These are phyloP conservation scores for Podila epigama DNA, from an alignment of 192 early-diverging fungal species.

Conservation along the genomic window DNA sequence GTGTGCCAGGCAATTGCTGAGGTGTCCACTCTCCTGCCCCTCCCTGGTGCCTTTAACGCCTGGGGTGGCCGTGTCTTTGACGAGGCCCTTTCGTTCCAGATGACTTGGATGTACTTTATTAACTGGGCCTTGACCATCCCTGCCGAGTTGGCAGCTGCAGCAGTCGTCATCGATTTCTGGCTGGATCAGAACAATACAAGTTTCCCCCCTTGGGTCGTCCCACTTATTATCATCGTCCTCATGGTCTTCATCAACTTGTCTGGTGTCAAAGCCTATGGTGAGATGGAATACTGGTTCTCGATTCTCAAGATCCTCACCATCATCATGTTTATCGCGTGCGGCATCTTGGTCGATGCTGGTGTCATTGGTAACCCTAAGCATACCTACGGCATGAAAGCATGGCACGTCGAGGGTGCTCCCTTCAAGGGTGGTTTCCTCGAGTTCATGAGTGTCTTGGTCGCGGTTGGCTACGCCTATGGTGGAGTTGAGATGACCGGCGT, in stretches of 20 bases:
- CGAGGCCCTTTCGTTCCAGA: slow-evolving; percentile 73
- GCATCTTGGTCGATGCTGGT: slow-evolving; percentile 78
- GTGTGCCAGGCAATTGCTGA: slow-evolving; percentile 83
- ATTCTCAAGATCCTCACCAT: slow-evolving; percentile 71
- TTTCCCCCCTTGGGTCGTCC: slow-evolving; percentile 34
- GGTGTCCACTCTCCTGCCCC: slow-evolving; percentile 82
- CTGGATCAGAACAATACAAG: slow-evolving; percentile 2
- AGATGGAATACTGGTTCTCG: slow-evolving; percentile 80
- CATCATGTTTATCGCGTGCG: slow-evolving; percentile 82
- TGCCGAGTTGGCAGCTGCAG: slow-evolving; percentile 78
- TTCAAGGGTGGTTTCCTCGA: slow-evolving; percentile 69
- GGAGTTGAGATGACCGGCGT: slow-evolving; percentile 91
- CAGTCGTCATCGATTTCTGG: slow-evolving; percentile 78
- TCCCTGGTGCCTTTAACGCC: slow-evolving; percentile 81
- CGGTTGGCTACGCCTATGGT: slow-evolving; percentile 82
- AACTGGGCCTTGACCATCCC: slow-evolving; percentile 70
- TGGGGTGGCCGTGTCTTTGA: slow-evolving; percentile 83
- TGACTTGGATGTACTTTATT: slow-evolving; percentile 69
- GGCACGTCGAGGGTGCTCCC: slow-evolving; percentile 67
- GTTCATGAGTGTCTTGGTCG: slow-evolving; percentile 69
- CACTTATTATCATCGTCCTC: slow-evolving; percentile 55
- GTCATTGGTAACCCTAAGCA: slow-evolving; percentile 62
- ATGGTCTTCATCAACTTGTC: slow-evolving; percentile 73
- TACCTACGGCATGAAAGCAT: slow-evolving; percentile 67
- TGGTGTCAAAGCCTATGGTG: slow-evolving; percentile 77